Evolutionary conservation across 2,329 filamentous ascomycete genomes (phyloP), one percentile per base, ranked within the genome.

Genomic region (Neofusicoccum ribis): DNA sequence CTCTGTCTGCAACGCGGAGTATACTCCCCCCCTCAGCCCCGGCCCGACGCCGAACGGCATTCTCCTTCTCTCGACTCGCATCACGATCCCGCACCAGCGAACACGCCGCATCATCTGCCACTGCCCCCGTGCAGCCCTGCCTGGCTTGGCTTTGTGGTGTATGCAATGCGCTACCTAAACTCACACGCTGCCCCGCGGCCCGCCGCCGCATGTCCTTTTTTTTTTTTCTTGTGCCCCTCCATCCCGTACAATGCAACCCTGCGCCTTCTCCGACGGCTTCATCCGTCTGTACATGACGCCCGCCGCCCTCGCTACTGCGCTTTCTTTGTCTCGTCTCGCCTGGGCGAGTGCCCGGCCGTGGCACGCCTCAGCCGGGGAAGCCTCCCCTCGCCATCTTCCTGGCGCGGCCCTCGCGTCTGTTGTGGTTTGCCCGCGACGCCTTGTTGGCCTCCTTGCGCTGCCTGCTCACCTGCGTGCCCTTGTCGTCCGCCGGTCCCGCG

Each of bases 381-480:
- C 85, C 85, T 60, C 82, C 86, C 67, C 85, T 80, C 2, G 86
- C 85, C 80, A 88, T 85, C 76, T 88, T 88, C 73, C 79, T 85
- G 51, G 85, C 86, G 65, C 86, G 78, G 71, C 86, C 84, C 73
- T 96, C 91, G 58, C 92, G 85, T 31, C 93, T 86, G 76, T 92
- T 95, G 75, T 97, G 93, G 74, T 97, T 97, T 37, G 92, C 93
- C 67, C 90, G 83, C 23, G 90, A 91, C 2, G 89, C 85, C 76
- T 97, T 97, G 70, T 88, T 91, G 31, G 90, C 88, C 73, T 96
- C 93, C 74, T 97, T 97, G 68, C 86, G 85, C 71, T 88, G 85
- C 69, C 92, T 84, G 9, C 91, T 89, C 63, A 82, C 79, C 69
- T 92, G 88, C 0, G 90, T 93, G n/a, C 84, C 85, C 70, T 87